Percentiles rank a stretch among this genome's conserved stretches.
Evolutionary conservation across 257 asterid genomes (phyloP).

Genomic region (Plantago major): DNA sequence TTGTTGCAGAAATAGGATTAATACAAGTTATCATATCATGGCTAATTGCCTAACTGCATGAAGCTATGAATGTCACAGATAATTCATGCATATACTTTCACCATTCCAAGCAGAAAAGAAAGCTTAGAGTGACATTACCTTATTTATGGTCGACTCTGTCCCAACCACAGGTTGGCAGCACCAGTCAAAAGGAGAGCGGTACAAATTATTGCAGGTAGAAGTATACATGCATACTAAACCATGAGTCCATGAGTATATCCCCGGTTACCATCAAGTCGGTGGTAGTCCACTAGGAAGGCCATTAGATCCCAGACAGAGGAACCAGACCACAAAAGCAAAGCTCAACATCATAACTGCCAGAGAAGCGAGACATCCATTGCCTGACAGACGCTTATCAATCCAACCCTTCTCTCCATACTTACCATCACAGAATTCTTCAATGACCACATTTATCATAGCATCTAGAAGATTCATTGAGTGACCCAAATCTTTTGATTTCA

Average conservation of each 20-base stretch:
- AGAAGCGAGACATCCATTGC: slow-evolving; percentile 20
- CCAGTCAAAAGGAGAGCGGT: not conserved
- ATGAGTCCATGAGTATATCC: too few relatives aligned
- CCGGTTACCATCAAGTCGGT: slow-evolving; percentile 30
- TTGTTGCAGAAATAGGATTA: too few relatives aligned
- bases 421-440: slow-evolving; percentile 26
- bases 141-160: not conserved
- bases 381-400: slow-evolving; percentile 10
- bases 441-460: slow-evolving; percentile 20
- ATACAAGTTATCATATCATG: too few relatives aligned
- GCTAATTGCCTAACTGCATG: too few relatives aligned
- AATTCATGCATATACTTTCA: not conserved
- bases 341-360: slow-evolving; percentile 27
- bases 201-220: not conserved
- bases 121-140: not conserved
- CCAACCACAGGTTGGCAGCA: not conserved
- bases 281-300: slow-evolving; percentile 18
- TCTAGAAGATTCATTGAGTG: slow-evolving; percentile 37
- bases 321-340: slow-evolving; percentile 17
- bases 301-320: slow-evolving; percentile 17
- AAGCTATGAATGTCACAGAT: not conserved
- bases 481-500: slow-evolving; percentile 26
- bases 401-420: slow-evolving; percentile 27
- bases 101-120: slow-evolving; percentile 1
- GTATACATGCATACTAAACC: not conserved